Evolutionary conservation across 139 green algal species (phyloP), one percentile per base, ranked within the genome.

Genomic region (Eudorina sp.): DNA sequence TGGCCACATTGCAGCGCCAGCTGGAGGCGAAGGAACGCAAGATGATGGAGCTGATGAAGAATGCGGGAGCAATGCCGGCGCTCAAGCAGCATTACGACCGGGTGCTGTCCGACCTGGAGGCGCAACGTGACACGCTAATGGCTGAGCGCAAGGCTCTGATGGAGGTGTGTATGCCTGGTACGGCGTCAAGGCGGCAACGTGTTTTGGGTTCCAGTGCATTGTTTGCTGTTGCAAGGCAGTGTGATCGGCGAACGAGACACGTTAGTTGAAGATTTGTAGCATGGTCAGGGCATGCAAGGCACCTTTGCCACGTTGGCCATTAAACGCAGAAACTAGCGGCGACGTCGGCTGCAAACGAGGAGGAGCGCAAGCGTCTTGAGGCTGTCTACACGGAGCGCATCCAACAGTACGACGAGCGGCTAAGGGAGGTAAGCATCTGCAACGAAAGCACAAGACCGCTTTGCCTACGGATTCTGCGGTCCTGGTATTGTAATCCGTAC

Each of bases 11-110:
- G 69, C 90, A 93, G 90, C 85, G 85, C 34, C 70, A 91, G 84
- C 92, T 95, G 62, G 90, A 93, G 51, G 69, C 73, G 14, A 95
- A 95, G 90, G 91, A 95, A 90, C 86, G 86, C 34, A 88, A 90
- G 81, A 91, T 95, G 84, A 53, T 76, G 40, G 90, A 93, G 80
- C 91, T 95, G 66, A 79, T 89, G 89, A 74, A 58, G 62, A 83
- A 87, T 45, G 58, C 62, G 0, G 84, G 70, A 11, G 62, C 40
- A 29, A 45, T 81, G 70, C 72, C 70, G 16, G 87, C 87, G 9
- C 90, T 97, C 13, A 95, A 95, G 91, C 86, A 92, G 73, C 91
- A 95, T 70, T 96, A 96, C 62, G 92, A 96, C 90, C 55, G 86
- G 1, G 92, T 94, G 62, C 90, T 95, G 55, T 23, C 55, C 18